Base-by-base conservation (phyloP, 2,329 filamentous ascomycete species). In the Fusarium algeriense region DNA sequence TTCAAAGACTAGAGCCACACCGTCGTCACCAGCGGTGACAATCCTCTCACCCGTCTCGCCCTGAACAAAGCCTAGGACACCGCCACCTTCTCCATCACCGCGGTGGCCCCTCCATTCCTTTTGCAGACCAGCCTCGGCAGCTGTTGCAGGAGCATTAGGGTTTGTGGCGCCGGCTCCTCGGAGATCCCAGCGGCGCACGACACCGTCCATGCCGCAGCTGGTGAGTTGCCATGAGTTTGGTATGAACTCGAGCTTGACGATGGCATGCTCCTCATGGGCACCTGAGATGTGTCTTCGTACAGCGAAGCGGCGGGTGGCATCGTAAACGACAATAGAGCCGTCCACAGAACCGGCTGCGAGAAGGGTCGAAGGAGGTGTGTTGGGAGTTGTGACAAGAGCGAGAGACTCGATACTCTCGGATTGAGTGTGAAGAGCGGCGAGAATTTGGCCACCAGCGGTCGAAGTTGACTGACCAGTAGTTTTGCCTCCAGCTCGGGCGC, bases 191-290 rank as follows among this genome's bases (percentile, higher is more conserved):
- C 95, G 86, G 76, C 93, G 87, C 23, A 99, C 89, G 0, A 95
- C 94, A 20, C 96, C 95, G 77, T 99, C 96, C 87, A 98, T 93
- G 12, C 96, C 96, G 73, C 91, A 95, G 70, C 90, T 93, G 4
- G 95, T 98, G 57, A 98, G 84, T 68, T 97, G 78, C 90, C 89
- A 95, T 70, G 76, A 78, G 72, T 82, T 79, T 78, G 85, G 85
- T 64, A 97, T 88, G 77, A 97, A 99, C 66, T 98, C 94, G 7
- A 98, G 90, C 82, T 97, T 95, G 68, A 98, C 95, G 23, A 99
- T 93, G 2, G 93, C 92, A 76, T 92, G 92, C n/a, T 93, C 92
- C 71, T 95, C 92, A 80, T 97, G 95, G 2, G 93, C 95, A 53
- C 92, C 92, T 54, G 88, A 87, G 71, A 98, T 93, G 78, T 94